Evolutionary conservation across 2,329 filamentous ascomycete species (phyloP).

Genomic region (Penicillium concentricum): DNA sequence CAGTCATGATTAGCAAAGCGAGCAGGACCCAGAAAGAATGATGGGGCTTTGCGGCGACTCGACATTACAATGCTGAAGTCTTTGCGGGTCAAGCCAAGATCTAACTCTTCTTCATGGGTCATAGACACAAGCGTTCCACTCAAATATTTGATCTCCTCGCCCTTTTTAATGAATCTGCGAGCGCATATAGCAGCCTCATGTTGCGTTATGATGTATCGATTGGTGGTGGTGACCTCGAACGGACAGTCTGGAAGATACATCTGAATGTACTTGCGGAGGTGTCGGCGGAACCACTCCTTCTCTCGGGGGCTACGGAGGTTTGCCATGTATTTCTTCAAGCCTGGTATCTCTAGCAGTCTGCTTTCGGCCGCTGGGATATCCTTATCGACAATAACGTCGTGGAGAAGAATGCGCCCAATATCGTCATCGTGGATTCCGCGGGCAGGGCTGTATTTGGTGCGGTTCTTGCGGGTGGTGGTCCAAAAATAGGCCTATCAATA

Average conservation of each 20-base stretch:
- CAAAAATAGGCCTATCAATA: conserved; percentile 80
- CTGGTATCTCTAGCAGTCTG: conserved; percentile 69
- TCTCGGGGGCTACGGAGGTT: conserved; percentile 72
- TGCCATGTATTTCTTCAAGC: conserved; percentile 69
- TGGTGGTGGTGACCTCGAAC: conserved; percentile 90
- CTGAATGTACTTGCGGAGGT: conserved; percentile 85
- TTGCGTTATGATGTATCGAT: conserved; percentile 87
- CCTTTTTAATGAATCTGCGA: conserved; percentile 72
- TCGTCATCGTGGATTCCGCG: conserved; percentile 71
- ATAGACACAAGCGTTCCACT: conserved; percentile 89
- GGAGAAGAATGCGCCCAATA: conserved; percentile 59
- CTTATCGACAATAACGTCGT: conserved; percentile 71
- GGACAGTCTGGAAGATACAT: conserved; percentile 93
- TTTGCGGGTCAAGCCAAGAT: conserved; percentile 76
- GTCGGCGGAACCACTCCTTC: conserved; percentile 79
- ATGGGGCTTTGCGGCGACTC: conserved; percentile 84
- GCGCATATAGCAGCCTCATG: conserved; percentile 88
- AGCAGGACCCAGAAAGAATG: conserved; percentile 89
- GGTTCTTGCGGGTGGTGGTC: conserved; percentile 94
- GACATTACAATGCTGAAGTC: conserved; percentile 98
- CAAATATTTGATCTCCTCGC: conserved; percentile 86
- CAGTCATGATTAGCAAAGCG: conserved; percentile 98
- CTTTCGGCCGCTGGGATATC: conserved; percentile 69
- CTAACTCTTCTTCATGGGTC: conserved; percentile 84
- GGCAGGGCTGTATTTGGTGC: conserved; percentile 78